Base-by-base conservation (phyloP, 176 grass and related monocot species). In the Paspalum notatum region DNA sequence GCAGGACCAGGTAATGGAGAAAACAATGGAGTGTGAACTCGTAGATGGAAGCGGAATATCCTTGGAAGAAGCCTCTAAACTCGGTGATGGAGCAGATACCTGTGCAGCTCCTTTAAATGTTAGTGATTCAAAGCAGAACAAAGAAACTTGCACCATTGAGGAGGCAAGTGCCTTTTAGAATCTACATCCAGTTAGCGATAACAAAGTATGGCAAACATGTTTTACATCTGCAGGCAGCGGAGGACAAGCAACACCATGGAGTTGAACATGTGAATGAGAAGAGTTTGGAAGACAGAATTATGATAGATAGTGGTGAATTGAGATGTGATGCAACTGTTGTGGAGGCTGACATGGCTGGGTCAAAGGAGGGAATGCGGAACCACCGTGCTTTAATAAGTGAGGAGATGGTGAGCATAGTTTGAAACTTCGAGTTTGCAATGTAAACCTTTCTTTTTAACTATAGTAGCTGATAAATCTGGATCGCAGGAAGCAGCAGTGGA, bases 401-500 rank as follows among this genome's bases (percentile, higher is more conserved):
- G n/a, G 80, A 75, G 62, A 85, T 69, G 54, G 87, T 89, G 44
- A 60, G 66, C 47, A 48, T 32, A 61, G 13, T 72, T 53, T 78
- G 9, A 5, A 20, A 61, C 8, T 72, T 53, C 62, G 9, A 5
- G 26, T 45, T 37, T 55, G 47, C 3, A 17, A 66, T 49, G 8
- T 84, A 21, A 37, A 1, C 53, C 44, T 39, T 72, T 53, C 10
- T 6, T 21, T 79, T 85, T 85, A 21, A 38, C 57, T 69, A 5
- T 45, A 54, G 40, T 37, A 44, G 13, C 67, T 80, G 47, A 79
- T 54, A 18, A 54, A 63, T 71, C 67, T 72, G 5, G 1, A 20
- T 67, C 48, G 48, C 71, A 89, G 81, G 77, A 44, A 69, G 69
- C 7, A 1, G 55, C 55, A 69, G 2, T 68, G 21, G 52, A 61